Conservation (phyloP, 2,329 filamentous ascomycete genomes). For the Dryadomyces quercus-mongolicae region DNA sequence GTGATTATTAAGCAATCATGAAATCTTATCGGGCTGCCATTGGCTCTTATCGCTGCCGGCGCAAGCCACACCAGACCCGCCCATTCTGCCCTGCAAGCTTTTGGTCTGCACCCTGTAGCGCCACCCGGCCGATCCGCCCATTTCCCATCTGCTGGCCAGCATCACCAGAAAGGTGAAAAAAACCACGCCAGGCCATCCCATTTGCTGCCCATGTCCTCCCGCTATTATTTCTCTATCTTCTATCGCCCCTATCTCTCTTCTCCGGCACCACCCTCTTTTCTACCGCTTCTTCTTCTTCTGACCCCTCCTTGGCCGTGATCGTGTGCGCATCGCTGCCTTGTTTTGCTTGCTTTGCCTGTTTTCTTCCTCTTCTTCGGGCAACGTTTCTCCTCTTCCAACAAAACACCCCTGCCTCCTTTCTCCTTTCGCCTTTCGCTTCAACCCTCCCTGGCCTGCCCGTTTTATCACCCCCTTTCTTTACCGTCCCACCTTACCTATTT, state of each 20-base stretch:
- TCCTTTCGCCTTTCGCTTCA: not conserved
- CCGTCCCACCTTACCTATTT: not conserved
- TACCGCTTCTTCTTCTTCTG: not conserved
- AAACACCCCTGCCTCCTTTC: not conserved
- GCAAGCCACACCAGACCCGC: not conserved
- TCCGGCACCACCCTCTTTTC: too few relatives aligned
- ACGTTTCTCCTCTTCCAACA: not conserved
- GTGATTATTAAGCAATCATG: too few relatives aligned
- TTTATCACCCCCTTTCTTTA: not conserved
- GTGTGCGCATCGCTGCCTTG: not conserved
- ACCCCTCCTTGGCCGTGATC: not conserved
- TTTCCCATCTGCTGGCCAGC: not conserved
- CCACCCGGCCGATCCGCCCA: not conserved
- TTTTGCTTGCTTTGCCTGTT: slow-evolving; percentile 1
- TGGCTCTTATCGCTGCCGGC: not conserved
- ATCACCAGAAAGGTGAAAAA: not conserved
- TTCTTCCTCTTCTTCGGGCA: not conserved
- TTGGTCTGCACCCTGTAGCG: too few relatives aligned
- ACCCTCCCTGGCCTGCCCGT: not conserved
- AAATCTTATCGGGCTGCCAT: not conserved
- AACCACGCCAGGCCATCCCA: not conserved
- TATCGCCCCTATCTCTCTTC: not conserved
- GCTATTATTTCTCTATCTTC: too few relatives aligned
- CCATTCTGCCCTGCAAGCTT: too few relatives aligned
- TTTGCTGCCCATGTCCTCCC: not conserved